Base-by-base conservation (phyloP, 441 rosid genomes). In the Pelargonium citronellum region DNA sequence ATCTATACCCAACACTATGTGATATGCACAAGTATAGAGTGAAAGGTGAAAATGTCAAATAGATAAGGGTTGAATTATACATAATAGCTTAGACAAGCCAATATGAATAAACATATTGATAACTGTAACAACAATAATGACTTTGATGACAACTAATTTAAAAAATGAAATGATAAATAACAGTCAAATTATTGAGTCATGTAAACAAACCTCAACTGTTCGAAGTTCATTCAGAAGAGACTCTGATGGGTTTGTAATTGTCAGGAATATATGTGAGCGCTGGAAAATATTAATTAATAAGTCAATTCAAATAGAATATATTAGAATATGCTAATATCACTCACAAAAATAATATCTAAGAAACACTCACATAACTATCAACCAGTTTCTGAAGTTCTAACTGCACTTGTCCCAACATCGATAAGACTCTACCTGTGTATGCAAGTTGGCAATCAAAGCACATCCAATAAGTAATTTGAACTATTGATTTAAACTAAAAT, bases 181-280 rank as follows among this genome's bases (percentile, higher is more conserved):
- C 67, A 69, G 67, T 13, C 17, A 41, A 15, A 71, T 22, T 22
- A 75, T 62, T 30, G 69, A 67, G 66, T 46, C 1, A 69, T 22
- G 53, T 22, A 37, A 69, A 78, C 93, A 74, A 77, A 95, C 99
- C 99, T 95, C 99, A 68, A 92, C 97, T 22, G 88, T 88, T 69
- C 97, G 91, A 20, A 95, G 97, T 71, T 95, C 98, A 76, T 80
- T 88, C 66, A 95, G 89, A 82, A 92, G 89, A 24, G 96, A 91
- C 77, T 95, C 99, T 4, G 98, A 86, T 11, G 99, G 98, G 58
- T 86, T 75, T 62, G 98, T 91, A 77, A 95, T 89, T 13, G 99
- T 95, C 73, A 80, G 65, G 71, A 86, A 69, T 80, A 95, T 75
- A 83, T 92, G 90, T 49, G 89, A 82, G 8, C 99, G 95, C 99